Evolutionary conservation across 2,329 filamentous ascomycete genomes (phyloP).

Genomic region (Paecilomyces sp.): DNA sequence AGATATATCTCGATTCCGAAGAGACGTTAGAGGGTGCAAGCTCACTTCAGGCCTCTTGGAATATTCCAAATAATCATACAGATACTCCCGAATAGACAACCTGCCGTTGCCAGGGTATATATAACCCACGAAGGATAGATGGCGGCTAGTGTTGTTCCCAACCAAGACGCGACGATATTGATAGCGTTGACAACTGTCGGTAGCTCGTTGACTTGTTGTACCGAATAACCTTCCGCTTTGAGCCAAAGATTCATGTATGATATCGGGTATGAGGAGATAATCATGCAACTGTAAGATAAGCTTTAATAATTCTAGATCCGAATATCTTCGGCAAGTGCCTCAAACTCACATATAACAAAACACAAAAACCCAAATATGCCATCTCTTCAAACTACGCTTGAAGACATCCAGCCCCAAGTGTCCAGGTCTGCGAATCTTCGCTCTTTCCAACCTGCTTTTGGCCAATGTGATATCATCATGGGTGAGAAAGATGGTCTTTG

Average conservation of each 20-base stretch:
- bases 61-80: conserved; percentile 46
- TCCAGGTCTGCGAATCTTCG: conserved; percentile 31
- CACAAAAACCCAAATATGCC: conserved; percentile 48
- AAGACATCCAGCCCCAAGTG: conserved; percentile 39
- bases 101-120: conserved; percentile 35
- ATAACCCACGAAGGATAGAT: conserved; percentile 46
- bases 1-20: background rate
- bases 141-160: conserved; percentile 45
- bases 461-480: conserved; percentile 30
- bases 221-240: conserved; percentile 42
- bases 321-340: background rate
- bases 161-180: conserved; percentile 41
- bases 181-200: conserved; percentile 45
- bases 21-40: background rate
- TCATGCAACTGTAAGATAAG: conserved; percentile 30
- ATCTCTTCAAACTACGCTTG: conserved; percentile 39
- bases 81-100: conserved; percentile 38
- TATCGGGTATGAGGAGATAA: conserved; percentile 38
- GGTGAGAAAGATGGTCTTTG: conserved; percentile 33
- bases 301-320: background rate
- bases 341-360: conserved; percentile 41
- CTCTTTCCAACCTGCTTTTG: conserved; percentile 10
- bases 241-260: conserved; percentile 49
- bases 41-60: conserved; percentile 41
- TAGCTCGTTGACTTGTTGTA: conserved; percentile 44